Conservation (phyloP, 2,329 filamentous ascomycete genomes). For the Fusarium palustre region DNA sequence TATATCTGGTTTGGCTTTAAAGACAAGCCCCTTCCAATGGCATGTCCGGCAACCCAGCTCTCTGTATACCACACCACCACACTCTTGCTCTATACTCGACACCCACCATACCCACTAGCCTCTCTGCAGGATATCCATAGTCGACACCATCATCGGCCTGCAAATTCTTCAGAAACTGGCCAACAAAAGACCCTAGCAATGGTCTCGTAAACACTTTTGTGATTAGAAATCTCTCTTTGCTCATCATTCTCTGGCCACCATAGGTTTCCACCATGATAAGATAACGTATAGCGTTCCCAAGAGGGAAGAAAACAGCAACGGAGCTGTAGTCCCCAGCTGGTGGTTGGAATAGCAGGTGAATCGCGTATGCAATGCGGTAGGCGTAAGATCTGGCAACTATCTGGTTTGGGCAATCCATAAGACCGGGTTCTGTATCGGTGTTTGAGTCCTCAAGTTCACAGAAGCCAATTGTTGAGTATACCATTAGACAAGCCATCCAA, state of each 20-base stretch:
- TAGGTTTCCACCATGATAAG: constrained; percentile 20
- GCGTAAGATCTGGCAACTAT: constrained; percentile 12
- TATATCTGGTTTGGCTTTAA: not conserved
- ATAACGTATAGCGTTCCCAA: constrained; percentile 19
- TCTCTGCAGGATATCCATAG: constrained; percentile 5
- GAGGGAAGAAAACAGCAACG: constrained; percentile 1
- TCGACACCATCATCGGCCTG: constrained; percentile 24
- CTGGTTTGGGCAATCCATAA: not conserved
- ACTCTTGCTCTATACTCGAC: constrained; percentile 26
- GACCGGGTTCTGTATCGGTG: rapidly evolving
- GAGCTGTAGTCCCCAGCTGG: constrained; percentile 14
- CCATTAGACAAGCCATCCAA: constrained; percentile 25
- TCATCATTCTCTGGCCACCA: not conserved
- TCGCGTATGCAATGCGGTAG: not conserved
- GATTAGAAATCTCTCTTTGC: constrained; percentile 4
- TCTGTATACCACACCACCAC: constrained; percentile 23
- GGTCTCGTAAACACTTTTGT: constrained; percentile 10
- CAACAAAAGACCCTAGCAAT: constrained; percentile 11
- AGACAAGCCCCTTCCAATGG: not conserved
- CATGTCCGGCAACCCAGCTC: constrained; percentile 1
- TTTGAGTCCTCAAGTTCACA: not conserved
- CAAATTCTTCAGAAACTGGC: constrained; percentile 4
- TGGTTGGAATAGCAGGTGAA: not conserved
- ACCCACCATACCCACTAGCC: not conserved
- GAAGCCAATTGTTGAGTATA: constrained; percentile 18